Percentiles rank a stretch among this genome's conserved stretches.
phyloP scores from a whole-genome alignment of 228 moss, liverwort and hornwort species.

The Sphagnum magellanicum region DNA sequence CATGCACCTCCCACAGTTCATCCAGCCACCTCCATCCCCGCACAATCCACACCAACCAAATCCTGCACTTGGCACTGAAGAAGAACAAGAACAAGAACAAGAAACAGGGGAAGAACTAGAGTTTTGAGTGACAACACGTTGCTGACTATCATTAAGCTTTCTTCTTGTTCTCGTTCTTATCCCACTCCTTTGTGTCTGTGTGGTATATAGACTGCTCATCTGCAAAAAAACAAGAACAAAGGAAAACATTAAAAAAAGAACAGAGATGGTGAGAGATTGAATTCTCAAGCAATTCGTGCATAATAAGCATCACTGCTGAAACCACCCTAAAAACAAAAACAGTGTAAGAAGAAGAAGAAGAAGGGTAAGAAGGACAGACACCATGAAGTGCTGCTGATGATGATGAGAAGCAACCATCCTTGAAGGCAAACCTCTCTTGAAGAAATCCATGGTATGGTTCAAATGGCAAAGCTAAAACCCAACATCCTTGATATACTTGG shows the following conservation, averaged over 20 bases:
- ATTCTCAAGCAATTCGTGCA: background rate
- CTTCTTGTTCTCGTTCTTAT: background rate
- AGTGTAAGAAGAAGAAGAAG: too few species aligned
- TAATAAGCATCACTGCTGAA: background rate
- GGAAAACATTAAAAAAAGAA: too few species aligned
- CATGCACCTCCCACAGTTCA: constrained; percentile 65
- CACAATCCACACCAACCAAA: constrained; percentile 59
- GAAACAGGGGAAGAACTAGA: background rate
- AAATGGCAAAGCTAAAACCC: too few species aligned
- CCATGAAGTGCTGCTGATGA: background rate
- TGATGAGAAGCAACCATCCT: background rate
- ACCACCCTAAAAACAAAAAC: background rate
- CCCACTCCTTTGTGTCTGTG: background rate
- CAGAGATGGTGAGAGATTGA: background rate
- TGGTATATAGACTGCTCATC: background rate
- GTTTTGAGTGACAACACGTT: background rate
- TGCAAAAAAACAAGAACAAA: too few species aligned
- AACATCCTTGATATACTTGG: too few species aligned
- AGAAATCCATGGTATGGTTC: too few species aligned
- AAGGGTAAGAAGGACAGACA: too few species aligned
- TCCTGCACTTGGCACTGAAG: constrained; percentile 8
- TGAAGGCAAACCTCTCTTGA: background rate
- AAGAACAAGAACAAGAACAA: background rate
- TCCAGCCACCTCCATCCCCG: constrained; percentile 55
- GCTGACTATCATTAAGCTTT: background rate